Evolutionary conservation across 2,329 filamentous ascomycete genomes (phyloP), one percentile per base, ranked within the genome.

Genomic region (Ophiostoma ips): DNA sequence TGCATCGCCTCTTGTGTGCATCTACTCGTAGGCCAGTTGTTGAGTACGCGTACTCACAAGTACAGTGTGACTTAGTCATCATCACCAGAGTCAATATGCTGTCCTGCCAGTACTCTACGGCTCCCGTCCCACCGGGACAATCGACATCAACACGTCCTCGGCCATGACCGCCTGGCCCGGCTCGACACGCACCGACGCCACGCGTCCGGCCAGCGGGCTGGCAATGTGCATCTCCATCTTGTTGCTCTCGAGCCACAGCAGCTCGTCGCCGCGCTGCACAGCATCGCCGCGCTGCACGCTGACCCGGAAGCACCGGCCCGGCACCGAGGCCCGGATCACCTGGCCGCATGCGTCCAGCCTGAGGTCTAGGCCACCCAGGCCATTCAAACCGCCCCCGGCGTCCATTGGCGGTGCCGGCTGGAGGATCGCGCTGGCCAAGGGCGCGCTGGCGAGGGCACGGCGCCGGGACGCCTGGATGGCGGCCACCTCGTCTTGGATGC

Each of bases 161-260:
- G 38, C 38, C 38, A 41, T 41, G 5, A 41, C 38, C 19, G 38
- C 38, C 38, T 41, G 38, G 6, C 38, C 38, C 4, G 38, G 38
- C 21, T 41, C 38, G 21, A 41, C 21, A 28, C 18, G 15, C 38
- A 41, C 38, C 12, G 38, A 28, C 6, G 21, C 21, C 38, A 41
- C 38, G 13, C 38, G 38, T 7, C 38, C 38, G 12, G 7, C 21
- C 8, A 11, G 8, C 3, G 41, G 41, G n/a, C 41, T 44, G 24
- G 24, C 24, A 30, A 44, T 44, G 41, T 12, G n/a, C 9, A 77
- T 72, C 55, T 77, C 75, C 63, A 77, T 68, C 58, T 77, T 77
- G 73, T 77, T 77, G 0, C 73, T 73, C 51, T 77, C 74, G 3
- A 77, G 61, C 3, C 76, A 69, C 2, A 66, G 61, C 1, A 71